Base-by-base conservation (phyloP, 495 filamentous ascomycete species). In the Neurospora sublineolata region DNA sequence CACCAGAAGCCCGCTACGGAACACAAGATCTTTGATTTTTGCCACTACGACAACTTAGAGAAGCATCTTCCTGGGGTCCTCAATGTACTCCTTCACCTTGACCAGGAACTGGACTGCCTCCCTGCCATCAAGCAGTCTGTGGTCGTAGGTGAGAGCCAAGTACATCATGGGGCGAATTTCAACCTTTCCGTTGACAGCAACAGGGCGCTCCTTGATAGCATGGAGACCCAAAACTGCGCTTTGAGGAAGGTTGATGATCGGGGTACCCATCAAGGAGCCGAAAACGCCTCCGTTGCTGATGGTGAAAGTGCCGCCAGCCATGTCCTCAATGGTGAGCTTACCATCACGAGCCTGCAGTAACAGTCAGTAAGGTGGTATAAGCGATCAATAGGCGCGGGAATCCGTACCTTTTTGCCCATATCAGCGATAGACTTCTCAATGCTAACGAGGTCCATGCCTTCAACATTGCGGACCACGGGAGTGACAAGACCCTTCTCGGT, bases 101-200 rank as follows among this genome's bases (percentile, higher is more conserved):
- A 99, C 91, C 74, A 99, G 84, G 87, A 99, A 99, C 72, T 94
- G 96, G 37, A 97, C 94, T 14, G 94, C 96, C 84, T 99, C 95
- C 76, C 95, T 89, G 36, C 95, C 96, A 80, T 98, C 96, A 36
- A 99, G 85, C 42, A 98, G 87, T 74, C 95, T 91, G 82, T 99
- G 95, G 77, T 99, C 95, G 79, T 99, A 99, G 18, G 95, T 99
- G 68, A 99, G 87, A 46, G 95, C 96, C 46, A 99, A 88, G 75
- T 97, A 97, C 95, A 99, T 99, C 93, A 99, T 98, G 33, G 96
- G 95, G 73, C 95, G 89, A 74, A 97, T 91, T 78, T 97, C 94
- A 46, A 98, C 81, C 83, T 97, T 93, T 68, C 96, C 95, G 77
- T 97, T 93, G 52, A 98, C 83, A 36, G 85, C 94, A 42, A 97